Conservation (phyloP, 1,284 basidiomycete species). For the Pseudozyma pruni region DNA sequence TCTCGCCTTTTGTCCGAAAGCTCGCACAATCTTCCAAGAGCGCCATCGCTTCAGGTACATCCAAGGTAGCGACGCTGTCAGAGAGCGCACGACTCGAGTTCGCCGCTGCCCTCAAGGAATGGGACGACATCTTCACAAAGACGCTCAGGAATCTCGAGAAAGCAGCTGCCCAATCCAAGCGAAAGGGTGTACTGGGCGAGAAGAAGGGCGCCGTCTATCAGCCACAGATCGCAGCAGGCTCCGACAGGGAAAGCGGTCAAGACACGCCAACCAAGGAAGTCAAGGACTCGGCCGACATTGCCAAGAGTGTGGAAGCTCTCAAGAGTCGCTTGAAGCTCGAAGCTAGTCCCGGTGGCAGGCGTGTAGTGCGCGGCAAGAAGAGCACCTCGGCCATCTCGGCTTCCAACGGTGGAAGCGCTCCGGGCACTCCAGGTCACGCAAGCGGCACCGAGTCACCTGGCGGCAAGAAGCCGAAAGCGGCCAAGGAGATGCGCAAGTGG, state of each 20-base stretch:
- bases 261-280: conserved; percentile 63
- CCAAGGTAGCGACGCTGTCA: conserved; percentile 61
- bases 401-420: conserved; percentile 71
- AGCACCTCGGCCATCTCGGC: conserved; percentile 64
- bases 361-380: conserved; percentile 71
- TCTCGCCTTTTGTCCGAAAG: conserved; percentile 49
- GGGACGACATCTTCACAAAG: conserved; percentile 84
- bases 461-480: conserved; percentile 72
- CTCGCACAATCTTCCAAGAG: conserved; percentile 76
- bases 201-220: conserved; percentile 38
- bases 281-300: conserved; percentile 87
- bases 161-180: conserved; percentile 72
- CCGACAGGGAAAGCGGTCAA: conserved; percentile 44
- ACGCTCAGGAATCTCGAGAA: conserved; percentile 80
- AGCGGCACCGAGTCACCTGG: conserved; percentile 44
- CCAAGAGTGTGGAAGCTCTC: conserved; percentile 88
- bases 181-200: conserved; percentile 47
- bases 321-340: conserved; percentile 77
- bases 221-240: conserved; percentile 23
- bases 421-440: conserved; percentile 53
- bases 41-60: conserved; percentile 82
- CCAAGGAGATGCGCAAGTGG: conserved; percentile 91
- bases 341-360: conserved; percentile 73
- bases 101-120: conserved; percentile 77
- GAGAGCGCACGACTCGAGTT: conserved; percentile 72